A percentile compares a stretch with the other conserved stretches of the same genome.
These are phyloP conservation scores for Jatropha multifida DNA, from an alignment of 441 rosid genomes.

Conservation along the genomic window DNA sequence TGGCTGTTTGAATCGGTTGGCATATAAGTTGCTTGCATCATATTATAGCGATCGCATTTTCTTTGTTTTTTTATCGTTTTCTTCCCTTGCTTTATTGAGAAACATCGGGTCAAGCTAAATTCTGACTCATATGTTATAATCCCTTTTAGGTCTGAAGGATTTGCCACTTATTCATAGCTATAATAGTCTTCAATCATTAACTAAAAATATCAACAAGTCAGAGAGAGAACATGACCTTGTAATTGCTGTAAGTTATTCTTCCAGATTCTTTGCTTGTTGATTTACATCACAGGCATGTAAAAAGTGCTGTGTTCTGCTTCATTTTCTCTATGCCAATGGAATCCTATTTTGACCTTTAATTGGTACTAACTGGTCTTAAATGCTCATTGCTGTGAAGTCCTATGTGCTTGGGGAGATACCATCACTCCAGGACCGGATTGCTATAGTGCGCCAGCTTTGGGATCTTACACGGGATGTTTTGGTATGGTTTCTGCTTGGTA, in stretches of 20 bases:
- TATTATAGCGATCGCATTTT: background rate
- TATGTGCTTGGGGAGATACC: conserved; percentile 98
- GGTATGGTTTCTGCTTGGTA: conserved; percentile 42
- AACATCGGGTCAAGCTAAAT: background rate
- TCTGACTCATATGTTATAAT: conserved; percentile 19
- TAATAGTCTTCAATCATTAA: conserved; percentile 63
- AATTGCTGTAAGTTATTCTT: conserved; percentile 71
- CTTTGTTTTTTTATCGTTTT: background rate
- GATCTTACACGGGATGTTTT: conserved; percentile 86
- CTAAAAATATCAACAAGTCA: conserved; percentile 48
- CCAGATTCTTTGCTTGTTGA: background rate
- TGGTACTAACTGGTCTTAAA: conserved; percentile 30
- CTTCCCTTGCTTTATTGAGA: background rate
- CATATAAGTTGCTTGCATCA: background rate
- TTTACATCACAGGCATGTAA: background rate
- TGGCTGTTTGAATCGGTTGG: background rate
- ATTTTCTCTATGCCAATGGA: background rate
- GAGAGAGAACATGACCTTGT: conserved; percentile 92
- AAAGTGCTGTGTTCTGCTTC: background rate
- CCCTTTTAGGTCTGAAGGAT: conserved; percentile 56
- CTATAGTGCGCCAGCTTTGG: conserved; percentile 95
- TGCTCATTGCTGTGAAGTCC: conserved; percentile 45
- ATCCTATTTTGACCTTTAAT: conserved; percentile 3
- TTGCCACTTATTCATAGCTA: conserved; percentile 85
- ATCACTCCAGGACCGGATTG: conserved; percentile 74